Evolutionary conservation across 352 stramenopile species (phyloP), one percentile per base, ranked within the genome.

Genomic region (Globisporangium polare): DNA sequence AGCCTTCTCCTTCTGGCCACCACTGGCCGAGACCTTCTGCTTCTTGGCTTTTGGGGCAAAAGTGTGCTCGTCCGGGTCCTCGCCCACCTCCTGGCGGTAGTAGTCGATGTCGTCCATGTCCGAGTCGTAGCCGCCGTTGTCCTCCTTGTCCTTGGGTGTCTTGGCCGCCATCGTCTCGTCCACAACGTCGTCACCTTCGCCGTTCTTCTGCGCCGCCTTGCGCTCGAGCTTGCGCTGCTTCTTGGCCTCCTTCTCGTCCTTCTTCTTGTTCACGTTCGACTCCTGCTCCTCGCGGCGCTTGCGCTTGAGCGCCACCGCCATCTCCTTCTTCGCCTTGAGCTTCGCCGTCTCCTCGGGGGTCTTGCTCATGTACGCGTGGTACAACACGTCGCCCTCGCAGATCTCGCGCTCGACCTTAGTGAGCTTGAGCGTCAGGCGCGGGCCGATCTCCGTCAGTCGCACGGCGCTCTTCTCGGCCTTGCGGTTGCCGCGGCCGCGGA

Each of bases 321-420:
- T 68, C 56, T 94, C 86, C 46, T 85, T 80, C 69, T 90, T 91
- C 3, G 81, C 83, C 72, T 95, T 94, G 7, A 79, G 76, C 68
- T 86, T 81, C 13, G 84, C 82, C n/a, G 81, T 69, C 53, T 96
- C 87, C 58, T 94, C 86, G 0, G 86, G 79, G 12, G 89, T 89
- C 75, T 97, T 97, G 33, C 74, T 83, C 58, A 92, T 69, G 76
- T 93, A 98, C 24, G 93, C 92, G 81, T 99, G 97, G 76, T 98
- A 99, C 62, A 99, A 84, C 45, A 99, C 94, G 73, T 99, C 97
- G 45, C 97, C 97, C 35, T 95, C 86, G 58, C 89, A 97, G 41
- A 99, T 79, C 57, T 97, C 96, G 53, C 96, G 83, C 79, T 99
- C 93, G 41, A 99, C 96, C 81, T 99, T 99, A 42, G 89, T 95